Evolutionary conservation across 768 basidiomycete species (phyloP).

Genomic region (Serpula lacrymans): DNA sequence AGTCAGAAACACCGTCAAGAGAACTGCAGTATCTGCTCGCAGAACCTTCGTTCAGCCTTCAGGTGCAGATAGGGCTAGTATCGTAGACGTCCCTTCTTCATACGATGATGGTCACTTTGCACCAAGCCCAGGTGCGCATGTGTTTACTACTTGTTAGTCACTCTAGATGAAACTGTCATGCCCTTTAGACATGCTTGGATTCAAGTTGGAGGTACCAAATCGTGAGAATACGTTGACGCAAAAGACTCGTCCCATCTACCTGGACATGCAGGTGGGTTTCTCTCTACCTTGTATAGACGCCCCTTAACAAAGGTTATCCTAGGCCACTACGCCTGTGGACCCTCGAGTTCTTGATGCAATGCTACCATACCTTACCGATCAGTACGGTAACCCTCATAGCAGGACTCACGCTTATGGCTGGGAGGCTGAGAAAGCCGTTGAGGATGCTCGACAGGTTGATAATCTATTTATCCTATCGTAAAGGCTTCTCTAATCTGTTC

Average conservation of each 20-base stretch:
- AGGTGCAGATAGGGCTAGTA: conserved; percentile 74
- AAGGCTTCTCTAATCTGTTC: conserved; percentile 1
- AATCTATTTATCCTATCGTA: conserved; percentile 8
- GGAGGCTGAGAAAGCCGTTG: conserved; percentile 96
- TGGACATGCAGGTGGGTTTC: conserved; percentile 87
- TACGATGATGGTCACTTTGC: conserved; percentile 70
- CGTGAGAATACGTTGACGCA: conserved; percentile 55
- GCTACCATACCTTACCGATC: conserved; percentile 93
- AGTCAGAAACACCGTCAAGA: conserved; percentile 19
- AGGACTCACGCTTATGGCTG: conserved; percentile 99
- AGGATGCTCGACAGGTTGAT: conserved; percentile 79
- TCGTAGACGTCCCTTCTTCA: conserved; percentile 75
- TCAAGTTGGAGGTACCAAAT: conserved; percentile 67
- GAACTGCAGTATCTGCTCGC: conserved; percentile 26
- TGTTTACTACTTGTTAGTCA: conserved; percentile 1
- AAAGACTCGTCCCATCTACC: conserved; percentile 87
- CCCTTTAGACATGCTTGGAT: conserved; percentile 78
- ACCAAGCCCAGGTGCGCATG: conserved; percentile 58
- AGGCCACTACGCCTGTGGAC: conserved; percentile 98
- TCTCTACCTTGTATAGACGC: background rate
- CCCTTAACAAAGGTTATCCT: no score
- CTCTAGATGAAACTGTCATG: conserved; percentile 5
- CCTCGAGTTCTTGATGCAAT: conserved; percentile 96
- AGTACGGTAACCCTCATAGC: conserved; percentile 97
- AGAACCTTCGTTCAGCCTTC: conserved; percentile 80